Percentiles rank a stretch among this genome's conserved stretches.
These are phyloP conservation scores for Fusarium neocosmosporiellum DNA, from an alignment of 2,329 filamentous ascomycete genomes.

Conservation along the genomic window DNA sequence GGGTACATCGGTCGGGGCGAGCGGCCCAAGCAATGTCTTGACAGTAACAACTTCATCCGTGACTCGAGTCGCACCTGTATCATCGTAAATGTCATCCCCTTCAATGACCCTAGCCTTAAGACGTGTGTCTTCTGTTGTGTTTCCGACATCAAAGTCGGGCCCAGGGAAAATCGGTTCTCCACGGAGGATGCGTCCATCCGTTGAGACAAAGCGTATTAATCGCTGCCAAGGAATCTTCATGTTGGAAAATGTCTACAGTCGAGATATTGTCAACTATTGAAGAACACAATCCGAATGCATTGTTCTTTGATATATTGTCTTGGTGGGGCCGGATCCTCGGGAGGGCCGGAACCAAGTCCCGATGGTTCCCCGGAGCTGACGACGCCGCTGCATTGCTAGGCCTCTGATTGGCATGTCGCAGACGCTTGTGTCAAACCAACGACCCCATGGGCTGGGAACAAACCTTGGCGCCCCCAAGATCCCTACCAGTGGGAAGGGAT, in stretches of 20 bases:
- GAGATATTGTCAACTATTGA: not conserved
- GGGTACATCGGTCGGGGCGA: constrained; percentile 62
- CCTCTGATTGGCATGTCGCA: constrained; percentile 35
- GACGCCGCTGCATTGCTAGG: not conserved
- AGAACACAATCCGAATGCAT: not conserved
- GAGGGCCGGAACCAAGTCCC: not conserved
- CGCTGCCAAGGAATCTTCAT: constrained; percentile 59
- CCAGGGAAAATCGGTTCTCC: constrained; percentile 63
- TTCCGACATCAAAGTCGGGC: constrained; percentile 57
- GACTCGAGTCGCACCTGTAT: constrained; percentile 57
- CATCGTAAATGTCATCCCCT: constrained; percentile 62
- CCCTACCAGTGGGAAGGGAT: too few species aligned
- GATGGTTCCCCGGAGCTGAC: not conserved
- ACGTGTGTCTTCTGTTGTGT: constrained; percentile 56
- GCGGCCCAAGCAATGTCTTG: constrained; percentile 63
- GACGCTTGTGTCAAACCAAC: not conserved
- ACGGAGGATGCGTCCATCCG: constrained; percentile 60
- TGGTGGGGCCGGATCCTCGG: not conserved
- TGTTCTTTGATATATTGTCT: not conserved
- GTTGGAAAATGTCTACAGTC: not conserved
- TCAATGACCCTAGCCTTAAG: constrained; percentile 64
- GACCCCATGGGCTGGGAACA: not conserved
- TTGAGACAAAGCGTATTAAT: constrained; percentile 65
- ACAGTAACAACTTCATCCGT: constrained; percentile 66
- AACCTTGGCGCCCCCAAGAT: not conserved